Base-by-base conservation (phyloP, 192 early-diverging fungal genomes). In the Phlyctochytrium arcticum region DNA sequence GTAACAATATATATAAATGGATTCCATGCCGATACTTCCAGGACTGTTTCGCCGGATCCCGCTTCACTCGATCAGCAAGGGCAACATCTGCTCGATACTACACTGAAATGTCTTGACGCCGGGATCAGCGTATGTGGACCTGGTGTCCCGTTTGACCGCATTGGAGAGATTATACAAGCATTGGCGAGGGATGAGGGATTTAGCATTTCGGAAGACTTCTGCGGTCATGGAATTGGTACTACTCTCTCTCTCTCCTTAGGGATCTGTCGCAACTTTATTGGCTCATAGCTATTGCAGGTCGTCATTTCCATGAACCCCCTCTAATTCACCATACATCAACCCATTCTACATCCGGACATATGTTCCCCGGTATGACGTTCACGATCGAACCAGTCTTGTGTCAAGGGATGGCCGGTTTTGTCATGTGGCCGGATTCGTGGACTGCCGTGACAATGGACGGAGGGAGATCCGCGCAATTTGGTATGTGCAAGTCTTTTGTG, bases 341-440 rank as follows among this genome's bases (percentile, higher is more conserved):
- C 65, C 76, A 87, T 26, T n/a, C n/a, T n/a, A 85, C 84, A 49
- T 79, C 85, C 2, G 89, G 85, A 10, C 54, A 65, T 2, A 90
- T 96, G 90, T 69, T 72, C 50, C 68, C 83, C 6, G 88, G 89
- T 0, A 94, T 91, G 88, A 77, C 84, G 19, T 96, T 96, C 61
- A 96, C 93, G 17, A 89, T 96, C 55, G 91, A 96, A 71, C 92
- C 92, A 0, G 87, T 91, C 54, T 74, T 93, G 59, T 90, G 88
- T 63, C 91, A 96, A 68, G 91, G 92, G 21, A 67, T 63, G n/a
- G 68, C 86, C 5, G 73, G 66, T 1, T 86, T 84, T 27, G 61
- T 91, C 24, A 80, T 80, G 71, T 92, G 90, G 90, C 89, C 88
- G n/a, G 93, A 93, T 61, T 81, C 82, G 44, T 96, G 91, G 92